Evolutionary conservation across 306 rosid species (phyloP), one percentile per base, ranked within the genome.

Genomic region (Trifolium pratense): DNA sequence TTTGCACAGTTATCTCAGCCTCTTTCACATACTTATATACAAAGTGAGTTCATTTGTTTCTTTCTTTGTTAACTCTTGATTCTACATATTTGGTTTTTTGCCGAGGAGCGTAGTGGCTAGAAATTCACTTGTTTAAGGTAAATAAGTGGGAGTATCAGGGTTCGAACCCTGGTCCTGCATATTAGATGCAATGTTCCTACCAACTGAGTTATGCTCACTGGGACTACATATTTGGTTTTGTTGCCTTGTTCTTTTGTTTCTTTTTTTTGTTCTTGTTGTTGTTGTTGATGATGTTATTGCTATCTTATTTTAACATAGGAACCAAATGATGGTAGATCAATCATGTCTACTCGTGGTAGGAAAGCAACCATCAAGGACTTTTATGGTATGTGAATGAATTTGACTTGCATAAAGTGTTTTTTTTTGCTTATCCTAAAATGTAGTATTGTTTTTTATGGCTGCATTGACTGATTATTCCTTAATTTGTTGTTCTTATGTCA

Each of bases 311-410:
- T 66, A 55, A 79, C 23, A 40, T 18, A 94, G 99, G 97, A 91
- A 56, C 86, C 89, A 68, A 75, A 88, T 52, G 96, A 91, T 68
- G 96, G 95, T 45, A 91, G 88, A 85, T 87, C 91, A 62, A 87
- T 26, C 9, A 59, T 89, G 42, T 80, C 95, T 43, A 57, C 85
- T 39, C 88, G 90, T 29, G 97, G 97, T 78, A 89, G 99, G 87
- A 94, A 94, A 78, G 99, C 99, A 32, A 87, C 95, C 17, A 78
- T 94, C 45, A 82, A 67, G 78, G 99, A 94, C 66, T 94, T 94
- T 51, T 94, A 94, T 83, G 90, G 98, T 94, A 83, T 25, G 91
- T 67, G 40, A 74, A 61, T 73, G 58, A 66, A 43, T 29, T 72
- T 73, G 71, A 78, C 80, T 63, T 80, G 3, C 2, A 60, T 31